Evolutionary conservation across 1,284 basidiomycete genomes (phyloP), one percentile per base, ranked within the genome.

Genomic region (Trichosporon sp.): DNA sequence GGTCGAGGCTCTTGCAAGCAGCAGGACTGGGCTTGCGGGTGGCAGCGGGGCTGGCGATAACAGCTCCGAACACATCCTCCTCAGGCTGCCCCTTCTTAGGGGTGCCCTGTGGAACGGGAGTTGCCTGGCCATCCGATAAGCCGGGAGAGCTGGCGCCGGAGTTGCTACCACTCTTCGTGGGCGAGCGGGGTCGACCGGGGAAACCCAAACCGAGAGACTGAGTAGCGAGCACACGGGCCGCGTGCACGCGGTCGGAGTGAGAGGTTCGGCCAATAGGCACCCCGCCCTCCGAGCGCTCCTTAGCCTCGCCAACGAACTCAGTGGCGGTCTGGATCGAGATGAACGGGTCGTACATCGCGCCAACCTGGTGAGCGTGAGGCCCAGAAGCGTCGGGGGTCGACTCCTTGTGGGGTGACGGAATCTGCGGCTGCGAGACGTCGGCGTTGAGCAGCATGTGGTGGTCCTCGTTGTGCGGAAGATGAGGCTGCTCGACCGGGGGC

Each of bases 201-300:
- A 71, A 72, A 7, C 82, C 82, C n/a, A 82, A 70, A 21, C 82
- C 82, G 3, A 83, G 70, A 23, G 70, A 70, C 69, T 81, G 78
- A 3, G 80, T 82, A 1, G 82, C 82, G 12, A 83, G 68, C 47
- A 77, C 68, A n/a, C 82, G 72, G 15, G 80, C 80, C 23, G 80
- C 81, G 21, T 78, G 75, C 23, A 79, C 74, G 8, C 83, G 76
- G 53, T 84, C 83, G 11, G 70, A 65, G 76, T 91, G 90, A 77
- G 89, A 90, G 11, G 87, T 87, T 21, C 89, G 87, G n/a, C 90
- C 91, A 47, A 90, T 87, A 1, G 90, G 89, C 31, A 91, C 83
- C 1, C 89, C 90, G 68, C 86, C 88, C 77, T 91, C 90, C 1
- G 64, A 86, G 70, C 91, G 88, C 8, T 70, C 65, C 34, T 68